phyloP scores from a whole-genome alignment of 495 filamentous ascomycete genomes.

The Rostrohypoxylon terebratum region DNA sequence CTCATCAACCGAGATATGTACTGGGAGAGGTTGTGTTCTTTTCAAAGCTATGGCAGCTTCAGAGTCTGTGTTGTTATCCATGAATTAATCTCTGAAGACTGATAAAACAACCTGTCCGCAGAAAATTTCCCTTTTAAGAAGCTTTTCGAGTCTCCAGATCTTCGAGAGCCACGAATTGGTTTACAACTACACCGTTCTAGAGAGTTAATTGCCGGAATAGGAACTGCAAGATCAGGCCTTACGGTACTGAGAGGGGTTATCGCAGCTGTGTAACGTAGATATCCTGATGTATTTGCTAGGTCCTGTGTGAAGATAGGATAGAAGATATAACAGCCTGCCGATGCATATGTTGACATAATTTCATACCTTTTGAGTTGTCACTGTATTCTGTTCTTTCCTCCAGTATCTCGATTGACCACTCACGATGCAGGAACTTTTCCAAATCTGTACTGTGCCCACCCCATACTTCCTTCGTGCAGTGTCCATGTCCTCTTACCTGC shows the following conservation, averaged over 20 bases:
- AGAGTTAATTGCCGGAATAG: not conserved
- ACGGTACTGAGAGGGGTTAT: not conserved
- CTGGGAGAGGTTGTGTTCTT: not conserved
- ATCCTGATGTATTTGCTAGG: not conserved
- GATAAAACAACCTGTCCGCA: not conserved
- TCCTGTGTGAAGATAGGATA: not conserved
- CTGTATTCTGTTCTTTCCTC: not conserved
- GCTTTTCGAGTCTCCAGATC: too few species aligned
- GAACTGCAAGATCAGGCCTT: not conserved
- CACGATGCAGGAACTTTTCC: conserved; percentile 62
- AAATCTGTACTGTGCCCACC: conserved; percentile 82
- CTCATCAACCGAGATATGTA: not conserved
- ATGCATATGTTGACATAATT: not conserved
- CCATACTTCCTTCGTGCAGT: conserved; percentile 72
- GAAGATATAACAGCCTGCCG: not conserved
- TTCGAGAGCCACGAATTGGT: too few species aligned
- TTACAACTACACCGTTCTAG: not conserved
- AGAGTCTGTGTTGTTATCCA: not conserved
- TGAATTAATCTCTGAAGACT: not conserved
- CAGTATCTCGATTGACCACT: not conserved
- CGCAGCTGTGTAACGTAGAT: not conserved
- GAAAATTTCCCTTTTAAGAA: too few species aligned
- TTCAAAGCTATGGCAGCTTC: too few species aligned
- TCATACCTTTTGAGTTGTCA: not conserved
- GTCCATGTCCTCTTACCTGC: conserved; percentile 73